Percentiles rank a stretch among this genome's conserved stretches.
Conservation (phyloP, 148 eudicot species). For the Rhododendron griersonianum region DNA sequence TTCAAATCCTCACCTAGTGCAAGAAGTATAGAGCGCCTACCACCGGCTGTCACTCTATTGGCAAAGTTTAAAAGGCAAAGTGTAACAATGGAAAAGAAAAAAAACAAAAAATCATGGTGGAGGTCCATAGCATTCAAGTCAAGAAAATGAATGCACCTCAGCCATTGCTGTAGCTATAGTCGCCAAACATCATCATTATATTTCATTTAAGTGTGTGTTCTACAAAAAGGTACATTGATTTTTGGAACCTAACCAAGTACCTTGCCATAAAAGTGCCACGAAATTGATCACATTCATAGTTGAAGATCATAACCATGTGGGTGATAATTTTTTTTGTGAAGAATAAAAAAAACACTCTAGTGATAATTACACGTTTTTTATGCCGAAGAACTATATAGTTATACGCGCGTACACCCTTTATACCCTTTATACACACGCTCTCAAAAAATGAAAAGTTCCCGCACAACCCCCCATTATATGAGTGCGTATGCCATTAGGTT, state of each 20-base stretch:
- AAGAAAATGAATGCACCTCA: neutral
- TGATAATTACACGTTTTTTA: too few relatives aligned
- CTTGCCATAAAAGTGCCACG: neutral
- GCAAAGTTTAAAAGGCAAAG: neutral
- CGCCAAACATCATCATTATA: neutral
- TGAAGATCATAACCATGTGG: neutral
- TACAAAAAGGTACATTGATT: neutral
- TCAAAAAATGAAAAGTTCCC: neutral
- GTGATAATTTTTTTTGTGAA: too few relatives aligned
- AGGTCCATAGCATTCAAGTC: neutral
- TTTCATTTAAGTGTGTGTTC: neutral
- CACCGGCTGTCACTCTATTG: too few relatives aligned
- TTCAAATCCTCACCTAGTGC: too few relatives aligned
- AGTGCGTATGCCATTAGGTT: neutral
- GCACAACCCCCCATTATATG: neutral
- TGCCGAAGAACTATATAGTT: too few relatives aligned
- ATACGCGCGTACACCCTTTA: neutral
- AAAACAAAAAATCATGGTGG: neutral
- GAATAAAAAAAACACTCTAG: neutral
- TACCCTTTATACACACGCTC: neutral
- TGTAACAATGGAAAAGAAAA: neutral
- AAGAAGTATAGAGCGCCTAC: too few relatives aligned
- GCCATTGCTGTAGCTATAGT: neutral
- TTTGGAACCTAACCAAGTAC: conserved; percentile 3
- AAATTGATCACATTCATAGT: neutral